phyloP scores from a whole-genome alignment of 2,329 filamentous ascomycete genomes.

The Penicillium thymicola region DNA sequence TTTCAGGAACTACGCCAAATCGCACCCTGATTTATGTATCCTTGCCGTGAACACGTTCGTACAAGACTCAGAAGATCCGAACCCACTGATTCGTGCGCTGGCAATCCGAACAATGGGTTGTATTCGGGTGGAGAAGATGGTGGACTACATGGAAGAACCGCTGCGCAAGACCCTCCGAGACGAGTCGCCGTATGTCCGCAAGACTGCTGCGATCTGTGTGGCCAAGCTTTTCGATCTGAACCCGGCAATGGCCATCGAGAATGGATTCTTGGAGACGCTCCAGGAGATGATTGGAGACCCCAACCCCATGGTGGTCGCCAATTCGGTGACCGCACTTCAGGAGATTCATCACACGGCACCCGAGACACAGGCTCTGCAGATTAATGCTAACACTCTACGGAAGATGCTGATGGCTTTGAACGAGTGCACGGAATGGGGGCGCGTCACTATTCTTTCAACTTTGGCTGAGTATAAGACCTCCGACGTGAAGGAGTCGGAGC shows the following conservation, averaged over 20 bases:
- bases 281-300: constrained; percentile 96
- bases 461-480: constrained; percentile 80
- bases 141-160: constrained; percentile 99
- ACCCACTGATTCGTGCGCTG: constrained; percentile 88
- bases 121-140: constrained; percentile 98
- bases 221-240: constrained; percentile 97
- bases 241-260: constrained; percentile 87
- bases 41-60: constrained; percentile 98
- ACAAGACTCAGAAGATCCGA: constrained; percentile 97
- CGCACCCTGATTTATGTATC: constrained; percentile 96
- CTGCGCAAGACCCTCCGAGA: constrained; percentile 92
- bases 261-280: constrained; percentile 88
- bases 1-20: constrained; percentile 95
- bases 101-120: constrained; percentile 98
- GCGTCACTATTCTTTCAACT: constrained; percentile 87
- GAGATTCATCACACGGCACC: constrained; percentile 90
- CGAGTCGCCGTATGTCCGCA: constrained; percentile 96
- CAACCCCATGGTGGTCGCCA: constrained; percentile 98
- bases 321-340: constrained; percentile 87
- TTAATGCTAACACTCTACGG: constrained; percentile 80
- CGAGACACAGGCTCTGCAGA: constrained; percentile 80
- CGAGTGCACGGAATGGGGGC: constrained; percentile 97
- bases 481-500: constrained; percentile 95
- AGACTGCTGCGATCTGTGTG: constrained; percentile 96
- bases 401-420: constrained; percentile 96